Conservation (phyloP, 768 basidiomycete species). For the Tricholoma flavovirens region DNA sequence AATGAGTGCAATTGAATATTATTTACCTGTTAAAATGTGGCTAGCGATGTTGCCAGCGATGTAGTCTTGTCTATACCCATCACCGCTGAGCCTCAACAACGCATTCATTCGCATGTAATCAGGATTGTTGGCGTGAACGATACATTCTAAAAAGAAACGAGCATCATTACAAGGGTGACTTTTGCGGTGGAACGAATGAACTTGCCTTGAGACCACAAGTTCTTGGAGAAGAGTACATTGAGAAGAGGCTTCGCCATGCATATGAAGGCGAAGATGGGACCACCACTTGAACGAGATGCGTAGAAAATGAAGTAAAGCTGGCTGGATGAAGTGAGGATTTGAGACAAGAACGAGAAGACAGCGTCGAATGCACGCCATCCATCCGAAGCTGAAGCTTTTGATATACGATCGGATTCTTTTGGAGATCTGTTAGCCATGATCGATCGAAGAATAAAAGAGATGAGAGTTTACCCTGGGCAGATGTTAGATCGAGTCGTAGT, state of each 20-base stretch:
- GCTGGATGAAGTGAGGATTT: slow-evolving; percentile 17
- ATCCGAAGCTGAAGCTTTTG: slow-evolving; percentile 12
- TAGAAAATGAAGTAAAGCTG: slow-evolving; percentile 28
- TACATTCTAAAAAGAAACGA: slow-evolving; percentile 12
- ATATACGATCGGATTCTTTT: slow-evolving; percentile 19
- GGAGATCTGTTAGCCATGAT: neutral
- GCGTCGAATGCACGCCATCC: slow-evolving; percentile 23
- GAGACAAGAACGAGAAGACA: slow-evolving; percentile 17
- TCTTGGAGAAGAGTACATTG: slow-evolving; percentile 9
- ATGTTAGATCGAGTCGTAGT: slow-evolving; percentile 18
- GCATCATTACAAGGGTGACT: neutral
- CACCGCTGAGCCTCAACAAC: slow-evolving; percentile 21
- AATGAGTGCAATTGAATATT: too few relatives aligned
- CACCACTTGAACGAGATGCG: slow-evolving; percentile 25
- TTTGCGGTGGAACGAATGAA: neutral
- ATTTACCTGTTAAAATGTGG: slow-evolving; percentile 29
- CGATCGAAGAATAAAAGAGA: neutral
- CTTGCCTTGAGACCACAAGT: slow-evolving; percentile 26
- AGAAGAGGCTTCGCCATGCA: slow-evolving; percentile 29
- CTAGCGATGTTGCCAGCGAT: slow-evolving; percentile 29
- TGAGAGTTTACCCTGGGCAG: slow-evolving; percentile 16
- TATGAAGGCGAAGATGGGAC: slow-evolving; percentile 28
- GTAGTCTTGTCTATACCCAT: slow-evolving; percentile 30
- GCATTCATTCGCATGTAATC: slow-evolving; percentile 26
- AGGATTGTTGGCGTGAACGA: slow-evolving; percentile 25